Evolutionary conservation across 164 flowering plant genomes (phyloP).

Genomic region (Euptelea pleiosperma): DNA sequence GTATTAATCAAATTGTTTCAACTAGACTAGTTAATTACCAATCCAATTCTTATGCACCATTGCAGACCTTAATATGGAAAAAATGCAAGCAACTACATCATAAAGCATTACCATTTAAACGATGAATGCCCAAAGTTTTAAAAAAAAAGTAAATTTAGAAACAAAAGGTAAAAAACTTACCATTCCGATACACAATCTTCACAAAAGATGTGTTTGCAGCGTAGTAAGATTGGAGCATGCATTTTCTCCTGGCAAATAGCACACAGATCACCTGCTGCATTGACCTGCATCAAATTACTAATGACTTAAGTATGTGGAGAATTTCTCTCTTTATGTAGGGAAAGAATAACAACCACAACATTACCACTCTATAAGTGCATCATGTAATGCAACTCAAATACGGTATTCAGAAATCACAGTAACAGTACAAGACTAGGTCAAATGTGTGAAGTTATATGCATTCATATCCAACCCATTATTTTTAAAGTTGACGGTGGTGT

Average conservation of each 20-base stretch:
- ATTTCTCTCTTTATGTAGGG: not conserved
- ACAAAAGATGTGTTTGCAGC: constrained; percentile 95
- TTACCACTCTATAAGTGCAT: too few relatives aligned
- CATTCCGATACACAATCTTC: constrained; percentile 98
- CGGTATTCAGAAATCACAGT: not conserved
- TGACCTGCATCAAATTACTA: constrained; percentile 51
- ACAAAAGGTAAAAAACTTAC: constrained; percentile 35
- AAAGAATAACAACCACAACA: not conserved
- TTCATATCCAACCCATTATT: too few relatives aligned
- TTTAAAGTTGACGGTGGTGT: too few relatives aligned
- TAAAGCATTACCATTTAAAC: not conserved
- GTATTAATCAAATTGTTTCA: too few relatives aligned
- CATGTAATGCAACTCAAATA: not conserved
- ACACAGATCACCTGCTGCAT: constrained; percentile 90
- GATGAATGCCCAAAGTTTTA: not conserved
- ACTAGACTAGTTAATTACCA: too few relatives aligned
- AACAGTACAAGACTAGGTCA: not conserved
- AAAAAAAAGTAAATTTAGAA: not conserved
- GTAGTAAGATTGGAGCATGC: constrained; percentile 90
- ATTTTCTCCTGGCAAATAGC: constrained; percentile 98
- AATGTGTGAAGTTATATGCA: too few relatives aligned
- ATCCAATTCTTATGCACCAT: too few relatives aligned
- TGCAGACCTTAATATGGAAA: too few relatives aligned
- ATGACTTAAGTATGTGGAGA: not conserved
- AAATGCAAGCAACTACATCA: too few relatives aligned